Evolutionary conservation across 306 rosid genomes (phyloP), one percentile per base, ranked within the genome.

Genomic region (Cucumis melo): DNA sequence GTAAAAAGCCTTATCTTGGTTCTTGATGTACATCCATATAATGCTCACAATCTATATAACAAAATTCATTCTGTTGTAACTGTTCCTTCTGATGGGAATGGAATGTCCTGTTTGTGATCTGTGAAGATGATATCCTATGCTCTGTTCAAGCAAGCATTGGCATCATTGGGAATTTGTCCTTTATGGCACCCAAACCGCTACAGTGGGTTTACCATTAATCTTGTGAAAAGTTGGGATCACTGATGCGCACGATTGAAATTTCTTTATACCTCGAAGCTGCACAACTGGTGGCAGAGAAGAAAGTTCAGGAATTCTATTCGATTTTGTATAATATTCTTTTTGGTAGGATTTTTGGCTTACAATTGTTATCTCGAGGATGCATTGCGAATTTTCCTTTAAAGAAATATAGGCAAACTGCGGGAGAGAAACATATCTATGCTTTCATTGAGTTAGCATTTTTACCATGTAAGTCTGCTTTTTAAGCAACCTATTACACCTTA

Each of bases 261-360:
- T 82, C 75, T 78, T 78, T 80, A 84, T 55, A 78, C 75, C 56
- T 72, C 24, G 89, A 87, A 91, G 95, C 85, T 78, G 77, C 81
- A 77, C 83, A 61, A 76, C 81, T 84, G 78, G 84, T 80, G 80
- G 36, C 75, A 82, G 89, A 87, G 91, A 86, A 84, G 90, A 84
- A 84, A 75, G 46, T 73, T 84, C 81, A 66, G 87, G 81, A 87
- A 85, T 88, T 81, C 64, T 83, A 83, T 88, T 87, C 87, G 64
- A 68, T 84, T 85, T 77, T 89, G 90, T 90, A 87, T 77, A 76
- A 90, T 86, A 82, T 38, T 73, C 80, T 77, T 77, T 77, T 77
- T 77, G 79, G 73, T 48, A 64, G 73, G 41, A 48, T 48, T 32
- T 76, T 56, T 77, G 68, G 61, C 57, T 16, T 46, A 62, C 80